Percentiles rank a stretch among this genome's conserved stretches.
phyloP scores from a whole-genome alignment of 2,329 filamentous ascomycete genomes.

The Emmonsia crescens region DNA sequence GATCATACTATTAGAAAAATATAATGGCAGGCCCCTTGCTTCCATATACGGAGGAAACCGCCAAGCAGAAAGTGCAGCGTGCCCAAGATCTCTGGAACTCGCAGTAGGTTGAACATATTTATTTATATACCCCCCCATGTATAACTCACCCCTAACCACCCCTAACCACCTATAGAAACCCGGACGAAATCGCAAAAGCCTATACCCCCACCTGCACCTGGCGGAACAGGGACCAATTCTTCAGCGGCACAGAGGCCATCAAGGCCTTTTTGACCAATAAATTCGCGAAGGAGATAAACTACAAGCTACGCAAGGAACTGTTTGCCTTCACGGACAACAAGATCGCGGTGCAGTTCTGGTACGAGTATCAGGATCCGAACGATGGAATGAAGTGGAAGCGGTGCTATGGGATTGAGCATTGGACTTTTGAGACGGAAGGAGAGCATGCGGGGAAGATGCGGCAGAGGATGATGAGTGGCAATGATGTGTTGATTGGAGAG shows the following conservation, averaged over 20 bases:
- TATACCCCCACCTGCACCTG: conserved; percentile 71
- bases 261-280: conserved; percentile 58
- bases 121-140: not conserved
- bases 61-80: conserved; percentile 66
- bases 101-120: conserved; percentile 37
- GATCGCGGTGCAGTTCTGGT: conserved; percentile 88
- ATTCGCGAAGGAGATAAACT: conserved; percentile 61
- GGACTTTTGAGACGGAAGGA: conserved; percentile 35
- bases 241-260: conserved; percentile 58
- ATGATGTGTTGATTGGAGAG: conserved; percentile 34
- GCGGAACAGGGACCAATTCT: conserved; percentile 64
- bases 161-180: conserved; percentile 43
- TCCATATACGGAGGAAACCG: conserved; percentile 65
- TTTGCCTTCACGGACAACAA: conserved; percentile 66
- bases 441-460: conserved; percentile 34
- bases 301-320: conserved; percentile 69
- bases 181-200: conserved; percentile 53
- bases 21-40: conserved; percentile 34
- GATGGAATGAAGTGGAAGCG: conserved; percentile 65
- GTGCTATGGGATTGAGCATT: conserved; percentile 62
- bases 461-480: conserved; percentile 40
- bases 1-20: not conserved
- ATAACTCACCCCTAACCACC: not conserved
- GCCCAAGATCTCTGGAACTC: conserved; percentile 79
- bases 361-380: conserved; percentile 59